Conservation (phyloP, 2,329 filamentous ascomycete species). For the Colletotrichum agaves region DNA sequence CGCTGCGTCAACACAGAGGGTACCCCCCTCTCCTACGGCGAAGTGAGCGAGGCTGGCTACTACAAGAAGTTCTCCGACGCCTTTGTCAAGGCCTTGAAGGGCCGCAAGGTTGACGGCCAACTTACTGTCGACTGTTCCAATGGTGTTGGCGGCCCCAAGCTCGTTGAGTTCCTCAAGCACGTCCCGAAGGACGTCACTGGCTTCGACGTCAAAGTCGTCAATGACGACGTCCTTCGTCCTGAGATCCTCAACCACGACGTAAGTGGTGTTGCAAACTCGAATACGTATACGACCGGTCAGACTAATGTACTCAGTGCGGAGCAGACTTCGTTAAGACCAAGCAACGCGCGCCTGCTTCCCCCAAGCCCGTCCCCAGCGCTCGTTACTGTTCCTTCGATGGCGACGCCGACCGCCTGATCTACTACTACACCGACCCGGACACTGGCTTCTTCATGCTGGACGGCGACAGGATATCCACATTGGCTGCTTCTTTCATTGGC, state of each 20-base stretch:
- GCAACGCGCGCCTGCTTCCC: conserved; percentile 86
- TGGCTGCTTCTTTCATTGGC: conserved; percentile 92
- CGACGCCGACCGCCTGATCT: conserved; percentile 94
- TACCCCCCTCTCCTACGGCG: conserved; percentile 87
- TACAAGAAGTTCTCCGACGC: conserved; percentile 91
- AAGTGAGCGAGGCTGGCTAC: conserved; percentile 90
- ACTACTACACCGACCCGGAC: conserved; percentile 89
- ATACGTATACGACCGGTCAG: neutral
- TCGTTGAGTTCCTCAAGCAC: conserved; percentile 86
- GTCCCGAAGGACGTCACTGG: conserved; percentile 76
- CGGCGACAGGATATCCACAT: conserved; percentile 94
- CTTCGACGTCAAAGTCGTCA: conserved; percentile 86
- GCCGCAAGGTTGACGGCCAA: conserved; percentile 76
- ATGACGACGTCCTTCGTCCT: conserved; percentile 91
- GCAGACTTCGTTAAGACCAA: conserved; percentile 98
- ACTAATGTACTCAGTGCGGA: conserved; percentile 72
- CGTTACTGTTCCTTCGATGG: conserved; percentile 94
- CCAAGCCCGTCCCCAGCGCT: conserved; percentile 78
- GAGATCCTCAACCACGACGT: conserved; percentile 91
- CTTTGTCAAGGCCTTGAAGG: conserved; percentile 84
- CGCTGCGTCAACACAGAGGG: conserved; percentile 94
- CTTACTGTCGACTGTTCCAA: conserved; percentile 96
- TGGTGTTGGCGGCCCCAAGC: conserved; percentile 92
- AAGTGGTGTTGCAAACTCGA: conserved; percentile 46
- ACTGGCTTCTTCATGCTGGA: conserved; percentile 92